phyloP scores from a whole-genome alignment of 805 yeast species.

The Cyberlindnera subsufficiens region DNA sequence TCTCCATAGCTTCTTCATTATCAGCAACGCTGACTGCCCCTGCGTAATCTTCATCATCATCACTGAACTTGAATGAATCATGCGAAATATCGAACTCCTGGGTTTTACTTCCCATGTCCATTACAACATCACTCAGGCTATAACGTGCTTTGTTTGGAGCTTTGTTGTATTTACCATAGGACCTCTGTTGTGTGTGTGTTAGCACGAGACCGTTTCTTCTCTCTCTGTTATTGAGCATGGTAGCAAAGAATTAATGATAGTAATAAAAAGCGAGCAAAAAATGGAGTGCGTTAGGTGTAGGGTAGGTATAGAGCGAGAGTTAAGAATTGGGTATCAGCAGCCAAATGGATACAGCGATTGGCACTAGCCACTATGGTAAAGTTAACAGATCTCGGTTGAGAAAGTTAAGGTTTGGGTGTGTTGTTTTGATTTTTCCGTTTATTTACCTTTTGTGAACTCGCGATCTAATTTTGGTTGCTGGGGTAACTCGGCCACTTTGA shows the following conservation, averaged over 20 bases:
- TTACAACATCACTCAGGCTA: constrained; percentile 19
- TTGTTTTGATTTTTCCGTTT: constrained; percentile 1
- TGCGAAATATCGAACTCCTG: constrained; percentile 20
- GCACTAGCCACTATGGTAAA: too few relatives aligned
- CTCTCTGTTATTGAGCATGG: constrained; percentile 18
- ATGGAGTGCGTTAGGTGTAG: neutral
- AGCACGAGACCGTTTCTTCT: constrained; percentile 23
- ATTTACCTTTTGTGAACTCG: neutral
- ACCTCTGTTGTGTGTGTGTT: constrained; percentile 9
- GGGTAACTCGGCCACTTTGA: neutral
- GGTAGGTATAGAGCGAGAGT: too few relatives aligned
- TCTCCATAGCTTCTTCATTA: constrained; percentile 9
- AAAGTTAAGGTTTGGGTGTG: too few relatives aligned
- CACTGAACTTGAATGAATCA: constrained; percentile 20
- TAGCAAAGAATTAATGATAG: neutral
- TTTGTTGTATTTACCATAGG: constrained; percentile 21
- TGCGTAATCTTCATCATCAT: constrained; percentile 8
- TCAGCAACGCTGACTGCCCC: neutral
- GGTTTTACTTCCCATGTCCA: constrained; percentile 9
- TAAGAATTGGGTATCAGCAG: too few relatives aligned
- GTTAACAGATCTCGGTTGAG: too few relatives aligned
- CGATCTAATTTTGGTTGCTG: neutral
- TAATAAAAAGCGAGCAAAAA: neutral
- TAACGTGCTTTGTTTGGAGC: constrained; percentile 19
- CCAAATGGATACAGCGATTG: too few relatives aligned